A percentile compares a stretch with the other conserved stretches of the same genome.
phyloP scores from a whole-genome alignment of 805 yeast genomes.

The Cyberlindnera euphorbiae region DNA sequence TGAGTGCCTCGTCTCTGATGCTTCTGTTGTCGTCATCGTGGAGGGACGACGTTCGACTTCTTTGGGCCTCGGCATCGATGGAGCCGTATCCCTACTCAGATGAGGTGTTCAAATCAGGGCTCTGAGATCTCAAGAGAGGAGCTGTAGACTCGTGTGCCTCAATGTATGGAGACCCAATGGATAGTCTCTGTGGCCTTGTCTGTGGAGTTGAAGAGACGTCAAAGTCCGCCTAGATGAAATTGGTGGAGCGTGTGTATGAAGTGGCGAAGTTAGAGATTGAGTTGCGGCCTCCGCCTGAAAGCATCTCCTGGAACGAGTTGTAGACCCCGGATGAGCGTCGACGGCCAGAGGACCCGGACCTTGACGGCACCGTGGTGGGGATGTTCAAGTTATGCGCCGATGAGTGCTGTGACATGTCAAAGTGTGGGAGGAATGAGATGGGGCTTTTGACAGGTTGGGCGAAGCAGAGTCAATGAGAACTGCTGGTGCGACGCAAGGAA shows the following conservation, averaged over 20 bases:
- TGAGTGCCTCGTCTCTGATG: constrained; percentile 12
- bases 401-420: no score
- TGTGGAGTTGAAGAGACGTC: constrained; percentile 16
- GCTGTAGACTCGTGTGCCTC: constrained; percentile 12
- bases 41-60: no score
- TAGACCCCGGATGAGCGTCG: constrained; percentile 20
- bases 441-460: no score
- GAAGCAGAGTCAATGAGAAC: no score
- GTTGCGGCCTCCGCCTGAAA: constrained; percentile 23
- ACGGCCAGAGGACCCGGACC: constrained; percentile 1
- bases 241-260: constrained; percentile 24
- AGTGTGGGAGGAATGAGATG: no score
- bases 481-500: no score
- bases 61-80: neutral
- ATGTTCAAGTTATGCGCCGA: no score
- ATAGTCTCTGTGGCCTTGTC: constrained; percentile 14
- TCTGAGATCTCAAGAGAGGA: constrained; percentile 7
- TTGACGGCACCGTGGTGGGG: no score
- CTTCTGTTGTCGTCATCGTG: constrained; percentile 15
- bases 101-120: neutral
- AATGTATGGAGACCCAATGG: constrained; percentile 12
- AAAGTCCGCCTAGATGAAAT: constrained; percentile 25
- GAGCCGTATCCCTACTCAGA: constrained; percentile 3
- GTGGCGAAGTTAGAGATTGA: constrained; percentile 25
- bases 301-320: constrained; percentile 24